Base-by-base conservation (phyloP, 805 yeast species). In the Saturnispora zaruensis region DNA sequence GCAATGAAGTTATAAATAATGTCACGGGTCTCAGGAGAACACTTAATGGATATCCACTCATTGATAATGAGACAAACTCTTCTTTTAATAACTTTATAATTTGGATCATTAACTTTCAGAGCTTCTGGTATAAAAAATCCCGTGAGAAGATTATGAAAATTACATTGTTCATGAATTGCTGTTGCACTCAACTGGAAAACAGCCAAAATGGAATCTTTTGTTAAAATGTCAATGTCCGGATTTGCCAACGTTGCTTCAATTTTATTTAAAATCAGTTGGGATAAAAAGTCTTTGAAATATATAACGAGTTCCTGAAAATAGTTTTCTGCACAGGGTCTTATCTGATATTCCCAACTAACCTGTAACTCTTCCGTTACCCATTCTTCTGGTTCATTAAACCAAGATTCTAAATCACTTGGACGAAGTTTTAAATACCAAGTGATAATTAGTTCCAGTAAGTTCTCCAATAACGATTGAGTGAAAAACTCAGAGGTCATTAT, bases 321-420 rank as follows among this genome's bases (percentile, higher is more conserved):
- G 60, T 82, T 82, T 57, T 87, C 96, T 0, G 96, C 88, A 66
- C 96, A 87, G 3, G 91, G 88, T 50, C 95, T 72, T 11, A 89
- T 74, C 61, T 86, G 90, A 62, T 71, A 87, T 61, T 90, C 97
- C 81, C 87, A 88, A 60, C 84, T 82, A 5, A 79, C 70, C 46
- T 81, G 75, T 51, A 82, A 68, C 56, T 89, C 95, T 59, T 88
- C 96, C 55, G 82, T 81, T 20, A 86, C 81, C 87, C 95, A 93
- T 63, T 88, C 96, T 63, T 89, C 98, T 0, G 98, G 96, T 52
- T 89, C 96, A 16, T 76, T 64, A 11, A 72, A 63, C 98, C 98
- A 93, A 36, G 78, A 70, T 57, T 86, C 95, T 44, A 91, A 64
- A 61, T 90, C 97, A 1, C 75, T 65, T 0, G 91, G 88, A 51